Conservation (phyloP, 768 basidiomycete genomes). For the Punctularia strigosozonata region DNA sequence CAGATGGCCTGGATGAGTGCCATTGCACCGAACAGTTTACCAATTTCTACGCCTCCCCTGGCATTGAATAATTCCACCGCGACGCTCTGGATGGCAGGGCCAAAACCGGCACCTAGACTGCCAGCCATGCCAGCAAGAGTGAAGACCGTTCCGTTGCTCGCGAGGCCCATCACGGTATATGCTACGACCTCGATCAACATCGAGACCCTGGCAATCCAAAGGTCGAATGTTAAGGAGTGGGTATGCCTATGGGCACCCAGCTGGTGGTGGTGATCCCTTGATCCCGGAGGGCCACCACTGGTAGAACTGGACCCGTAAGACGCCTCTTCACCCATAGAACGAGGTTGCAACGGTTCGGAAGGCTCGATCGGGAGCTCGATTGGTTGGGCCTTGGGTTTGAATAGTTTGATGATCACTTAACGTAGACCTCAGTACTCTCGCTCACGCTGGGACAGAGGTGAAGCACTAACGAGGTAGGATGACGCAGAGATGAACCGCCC, state of each 20-base stretch:
- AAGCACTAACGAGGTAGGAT: constrained; percentile 46
- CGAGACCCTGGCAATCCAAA: constrained; percentile 54
- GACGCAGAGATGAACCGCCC: constrained; percentile 43
- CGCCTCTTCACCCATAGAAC: too few relatives aligned
- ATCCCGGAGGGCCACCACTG: too few relatives aligned
- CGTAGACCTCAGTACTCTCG: neutral
- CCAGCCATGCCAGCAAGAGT: constrained; percentile 34
- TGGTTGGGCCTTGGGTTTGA: constrained; percentile 27
- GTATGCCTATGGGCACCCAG: constrained; percentile 5
- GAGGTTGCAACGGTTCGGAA: constrained; percentile 11
- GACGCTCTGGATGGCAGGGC: constrained; percentile 59
- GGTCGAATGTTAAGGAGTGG: constrained; percentile 52
- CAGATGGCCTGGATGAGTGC: constrained; percentile 63
- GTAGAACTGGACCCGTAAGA: too few relatives aligned
- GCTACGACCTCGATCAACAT: constrained; percentile 41
- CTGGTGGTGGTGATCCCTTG: constrained; percentile 3
- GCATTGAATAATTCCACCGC: constrained; percentile 53
- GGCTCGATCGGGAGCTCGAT: constrained; percentile 8
- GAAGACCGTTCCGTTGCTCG: constrained; percentile 37
- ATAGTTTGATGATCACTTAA: constrained; percentile 32
- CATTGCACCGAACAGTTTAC: constrained; percentile 70
- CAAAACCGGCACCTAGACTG: constrained; percentile 51
- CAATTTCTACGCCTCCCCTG: constrained; percentile 50
- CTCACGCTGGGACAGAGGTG: neutral
- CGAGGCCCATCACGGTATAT: constrained; percentile 38